Percentiles rank a stretch among this genome's conserved stretches.
phyloP scores from a whole-genome alignment of 225 moss, liverwort and hornwort species.

The Thuidium tamariscinum region DNA sequence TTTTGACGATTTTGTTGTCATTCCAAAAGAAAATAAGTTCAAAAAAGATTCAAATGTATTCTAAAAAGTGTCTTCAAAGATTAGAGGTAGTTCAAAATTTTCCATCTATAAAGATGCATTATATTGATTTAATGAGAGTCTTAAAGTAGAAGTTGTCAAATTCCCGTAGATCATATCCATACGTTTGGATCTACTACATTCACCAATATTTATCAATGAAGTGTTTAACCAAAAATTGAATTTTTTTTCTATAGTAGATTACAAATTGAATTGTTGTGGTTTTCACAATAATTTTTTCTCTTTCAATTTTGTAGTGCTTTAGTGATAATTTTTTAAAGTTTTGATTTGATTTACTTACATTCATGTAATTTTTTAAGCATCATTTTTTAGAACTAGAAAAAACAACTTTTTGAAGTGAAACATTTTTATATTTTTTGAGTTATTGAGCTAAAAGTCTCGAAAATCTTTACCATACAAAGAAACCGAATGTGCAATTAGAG shows the following conservation, averaged over 20 bases:
- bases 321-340: background rate
- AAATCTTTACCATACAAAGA: background rate
- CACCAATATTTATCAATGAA: background rate
- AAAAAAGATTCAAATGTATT: background rate
- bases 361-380: background rate
- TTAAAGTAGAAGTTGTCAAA: background rate
- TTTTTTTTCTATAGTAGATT: too few relatives aligned
- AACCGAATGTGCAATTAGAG: background rate
- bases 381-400: too few relatives aligned
- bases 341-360: too few relatives aligned
- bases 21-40: background rate
- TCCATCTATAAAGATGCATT: background rate
- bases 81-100: background rate
- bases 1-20: background rate
- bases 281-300: accelerated
- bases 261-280: accelerated
- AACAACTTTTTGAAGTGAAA: background rate
- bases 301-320: background rate
- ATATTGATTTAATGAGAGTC: background rate
- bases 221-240: background rate
- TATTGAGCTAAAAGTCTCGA: background rate
- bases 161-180: background rate
- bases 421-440: accelerated
- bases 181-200: background rate
- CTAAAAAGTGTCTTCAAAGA: accelerated